Percentiles rank a stretch among this genome's conserved stretches.
Evolutionary conservation across 2,329 filamentous ascomycete species (phyloP).

Genomic region (Dothistroma pini): DNA sequence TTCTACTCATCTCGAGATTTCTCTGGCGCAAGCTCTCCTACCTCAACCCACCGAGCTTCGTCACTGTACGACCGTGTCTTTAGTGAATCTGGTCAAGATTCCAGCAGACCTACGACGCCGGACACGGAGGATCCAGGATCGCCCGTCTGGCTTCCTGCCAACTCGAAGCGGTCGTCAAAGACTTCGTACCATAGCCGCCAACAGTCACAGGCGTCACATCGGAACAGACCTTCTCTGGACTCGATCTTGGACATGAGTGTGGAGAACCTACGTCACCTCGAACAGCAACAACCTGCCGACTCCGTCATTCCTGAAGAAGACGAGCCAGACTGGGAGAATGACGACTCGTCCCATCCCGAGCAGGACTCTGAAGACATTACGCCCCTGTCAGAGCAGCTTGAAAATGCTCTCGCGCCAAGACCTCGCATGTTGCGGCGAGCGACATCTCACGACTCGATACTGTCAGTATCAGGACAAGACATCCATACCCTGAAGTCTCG

Average conservation of each 20-base stretch:
- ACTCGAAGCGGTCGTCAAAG: conserved; percentile 57
- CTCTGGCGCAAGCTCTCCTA: conserved; percentile 77
- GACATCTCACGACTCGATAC: conserved; percentile 80
- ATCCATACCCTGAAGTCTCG: conserved; percentile 71
- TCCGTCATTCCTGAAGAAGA: conserved; percentile 32
- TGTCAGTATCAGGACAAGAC: conserved; percentile 83
- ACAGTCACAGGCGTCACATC: conserved; percentile 17
- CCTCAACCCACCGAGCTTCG: conserved; percentile 63
- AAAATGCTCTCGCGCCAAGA: conserved; percentile 32
- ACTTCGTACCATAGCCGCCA: conserved; percentile 26
- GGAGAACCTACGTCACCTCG: conserved; percentile 27
- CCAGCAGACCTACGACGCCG: conserved; percentile 75
- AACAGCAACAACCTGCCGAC: conserved; percentile 19
- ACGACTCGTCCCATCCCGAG: conserved; percentile 14
- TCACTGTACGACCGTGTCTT: conserved; percentile 75
- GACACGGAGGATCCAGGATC: conserved; percentile 59
- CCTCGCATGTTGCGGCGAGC: conserved; percentile 56
- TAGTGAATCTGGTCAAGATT: conserved; percentile 56
- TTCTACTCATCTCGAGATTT: conserved; percentile 63
- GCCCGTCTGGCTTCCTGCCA: conserved; percentile 61
- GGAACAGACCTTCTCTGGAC: conserved; percentile 26
- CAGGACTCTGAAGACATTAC: conserved; percentile 18
- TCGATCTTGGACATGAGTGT: conserved; percentile 32
- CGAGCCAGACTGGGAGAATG: conserved; percentile 29
- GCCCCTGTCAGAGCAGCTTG: conserved; percentile 27